Percentiles rank a stretch among this genome's conserved stretches.
These are phyloP conservation scores for Chalciporus sphaerocephalus DNA, from an alignment of 768 basidiomycete genomes.

Conservation along the genomic window DNA sequence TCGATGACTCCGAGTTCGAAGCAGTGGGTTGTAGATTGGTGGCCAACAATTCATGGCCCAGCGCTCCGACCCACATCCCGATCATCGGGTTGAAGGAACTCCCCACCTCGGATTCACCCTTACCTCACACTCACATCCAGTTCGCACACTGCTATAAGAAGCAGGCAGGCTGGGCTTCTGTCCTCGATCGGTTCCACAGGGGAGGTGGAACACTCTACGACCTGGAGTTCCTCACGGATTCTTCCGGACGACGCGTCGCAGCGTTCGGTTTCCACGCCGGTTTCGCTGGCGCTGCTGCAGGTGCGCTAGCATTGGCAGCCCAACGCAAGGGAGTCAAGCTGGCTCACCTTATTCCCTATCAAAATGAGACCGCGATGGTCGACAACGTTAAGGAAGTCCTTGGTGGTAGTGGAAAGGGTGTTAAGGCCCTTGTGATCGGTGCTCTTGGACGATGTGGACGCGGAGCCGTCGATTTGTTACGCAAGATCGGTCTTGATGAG, in stretches of 20 bases:
- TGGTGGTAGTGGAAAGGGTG: constrained; percentile 62
- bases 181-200: constrained; percentile 79
- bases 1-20: constrained; percentile 90
- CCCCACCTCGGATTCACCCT: constrained; percentile 72
- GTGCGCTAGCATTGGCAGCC: constrained; percentile 75
- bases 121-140: constrained; percentile 94
- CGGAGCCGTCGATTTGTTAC: constrained; percentile 92
- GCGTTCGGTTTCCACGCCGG: constrained; percentile 99
- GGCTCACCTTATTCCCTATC: constrained; percentile 72
- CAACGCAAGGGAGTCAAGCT: constrained; percentile 56
- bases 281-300: constrained; percentile 95
- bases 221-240: constrained; percentile 90
- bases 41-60: constrained; percentile 84
- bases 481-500: constrained; percentile 91
- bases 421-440: constrained; percentile 91
- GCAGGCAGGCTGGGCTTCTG: constrained; percentile 86
- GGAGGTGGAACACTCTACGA: constrained; percentile 90
- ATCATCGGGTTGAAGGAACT: constrained; percentile 98
- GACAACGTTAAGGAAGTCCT: constrained; percentile 60
- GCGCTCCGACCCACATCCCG: constrained; percentile 64
- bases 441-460: constrained; percentile 92
- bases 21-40: constrained; percentile 85
- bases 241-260: constrained; percentile 81
- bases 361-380: constrained; percentile 84
- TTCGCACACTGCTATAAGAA: constrained; percentile 98